Evolutionary conservation across 345 rosid genomes (phyloP), one percentile per base, ranked within the genome.

Genomic region (Eucalyptus curtisii): DNA sequence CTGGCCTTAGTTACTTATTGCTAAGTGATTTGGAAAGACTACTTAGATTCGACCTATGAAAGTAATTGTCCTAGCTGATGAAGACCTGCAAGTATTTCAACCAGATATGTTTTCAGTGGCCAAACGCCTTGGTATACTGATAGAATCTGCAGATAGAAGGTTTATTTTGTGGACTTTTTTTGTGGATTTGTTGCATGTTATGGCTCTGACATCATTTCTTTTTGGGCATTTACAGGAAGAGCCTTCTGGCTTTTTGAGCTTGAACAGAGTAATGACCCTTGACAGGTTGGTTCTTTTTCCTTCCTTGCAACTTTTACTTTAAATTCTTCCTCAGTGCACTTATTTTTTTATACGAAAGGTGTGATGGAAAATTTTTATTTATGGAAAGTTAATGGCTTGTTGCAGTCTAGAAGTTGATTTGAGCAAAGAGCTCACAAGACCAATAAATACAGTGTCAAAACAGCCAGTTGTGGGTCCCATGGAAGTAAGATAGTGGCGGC

Each of bases 241-340:
- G 68, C 89, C 97, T 59, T 94, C 96, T 91, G 99, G 99, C 87
- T 97, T 96, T 93, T 89, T 97, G 86, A 97, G 98, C 93, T 93
- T 96, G 57, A 96, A 93, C 85, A 94, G 99, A 95, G 99, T 95
- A 30, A 96, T 96, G 99, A 92, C 89, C 89, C 96, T 97, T 81
- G 98, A 97, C 93, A 95, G 98, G 99, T 96, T 89, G 91, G 85
- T 87, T 61, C 89, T 89, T 79, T 90, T 61, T 91, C 17, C 84
- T 76, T 76, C 47, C 84, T 40, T 76, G 47, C 84, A 20, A 76
- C 37, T 59, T 47, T 37, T 16, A 30, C 17, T 49, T 81, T 31
- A 87, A 22, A 25, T 48, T 57, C 84, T 37, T 76, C 47, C 15
- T 76, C 84, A 40, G 27, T 76, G 84, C 47, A 71, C 47, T 76